A percentile compares a stretch with the other conserved stretches of the same genome.
Conservation (phyloP, 2,329 filamentous ascomycete genomes). For the Aspergillus sp. region DNA sequence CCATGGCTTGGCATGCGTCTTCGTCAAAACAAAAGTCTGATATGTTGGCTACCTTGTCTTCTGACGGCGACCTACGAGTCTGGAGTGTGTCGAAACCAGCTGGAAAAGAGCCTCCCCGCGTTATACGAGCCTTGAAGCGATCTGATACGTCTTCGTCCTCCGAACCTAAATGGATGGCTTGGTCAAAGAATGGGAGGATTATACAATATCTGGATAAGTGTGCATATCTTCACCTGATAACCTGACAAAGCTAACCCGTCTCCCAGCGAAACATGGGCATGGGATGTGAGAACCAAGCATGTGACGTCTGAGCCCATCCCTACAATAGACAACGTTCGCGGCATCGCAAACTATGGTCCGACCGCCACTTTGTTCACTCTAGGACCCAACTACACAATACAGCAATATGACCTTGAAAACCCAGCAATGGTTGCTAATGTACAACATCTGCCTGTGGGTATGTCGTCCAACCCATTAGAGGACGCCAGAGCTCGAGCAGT, state of each 20-base stretch:
- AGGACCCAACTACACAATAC: slow-evolving; percentile 80
- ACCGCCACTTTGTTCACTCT: slow-evolving; percentile 91
- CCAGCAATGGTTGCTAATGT: slow-evolving; percentile 80
- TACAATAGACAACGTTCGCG: slow-evolving; percentile 75
- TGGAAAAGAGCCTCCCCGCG: slow-evolving; percentile 72
- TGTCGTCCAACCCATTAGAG: slow-evolving; percentile 78
- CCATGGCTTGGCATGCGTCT: slow-evolving; percentile 91
- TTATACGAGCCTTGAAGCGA: slow-evolving; percentile 81
- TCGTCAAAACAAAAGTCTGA: slow-evolving; percentile 95
- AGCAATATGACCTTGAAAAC: slow-evolving; percentile 92
- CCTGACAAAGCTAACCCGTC: not conserved
- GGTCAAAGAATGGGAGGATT: slow-evolving; percentile 97
- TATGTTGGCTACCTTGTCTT: slow-evolving; percentile 91
- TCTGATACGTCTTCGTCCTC: slow-evolving; percentile 65
- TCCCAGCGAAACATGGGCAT: slow-evolving; percentile 78
- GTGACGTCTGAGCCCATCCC: slow-evolving; percentile 87
- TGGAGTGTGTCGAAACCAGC: slow-evolving; percentile 90
- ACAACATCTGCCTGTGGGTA: slow-evolving; percentile 75
- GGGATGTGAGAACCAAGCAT: slow-evolving; percentile 98
- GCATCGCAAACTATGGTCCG: slow-evolving; percentile 83
- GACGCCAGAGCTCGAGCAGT: slow-evolving; percentile 44
- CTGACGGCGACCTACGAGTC: slow-evolving; percentile 86
- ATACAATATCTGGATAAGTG: slow-evolving; percentile 92
- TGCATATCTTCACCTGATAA: slow-evolving; percentile 21
- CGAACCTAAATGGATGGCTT: slow-evolving; percentile 92